Conservation (phyloP, 2,329 filamentous ascomycete genomes). For the Cladosporium sp. region DNA sequence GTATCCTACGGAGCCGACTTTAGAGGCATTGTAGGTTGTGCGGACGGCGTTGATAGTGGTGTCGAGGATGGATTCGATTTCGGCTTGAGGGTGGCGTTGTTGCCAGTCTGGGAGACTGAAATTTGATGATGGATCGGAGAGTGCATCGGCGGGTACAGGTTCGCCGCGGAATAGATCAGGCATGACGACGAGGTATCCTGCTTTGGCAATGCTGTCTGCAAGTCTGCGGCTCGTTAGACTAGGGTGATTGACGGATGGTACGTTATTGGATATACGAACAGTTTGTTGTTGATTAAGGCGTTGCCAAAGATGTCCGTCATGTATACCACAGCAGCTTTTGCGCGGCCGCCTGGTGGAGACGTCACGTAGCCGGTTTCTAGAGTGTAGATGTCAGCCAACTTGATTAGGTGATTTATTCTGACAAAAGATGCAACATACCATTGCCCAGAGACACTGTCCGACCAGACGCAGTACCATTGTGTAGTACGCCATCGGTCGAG, state of each 20-base stretch:
- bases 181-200: slow-evolving; percentile 30
- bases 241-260: background rate
- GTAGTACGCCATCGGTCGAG: slow-evolving; percentile 16
- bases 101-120: slow-evolving; percentile 43
- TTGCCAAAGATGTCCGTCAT: slow-evolving; percentile 34
- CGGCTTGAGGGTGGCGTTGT: slow-evolving; percentile 38
- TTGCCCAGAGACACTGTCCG: slow-evolving; percentile 14
- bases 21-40: slow-evolving; percentile 47
- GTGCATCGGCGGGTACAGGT: slow-evolving; percentile 24
- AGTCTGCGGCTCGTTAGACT: slow-evolving; percentile 19
- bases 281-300: slow-evolving; percentile 29
- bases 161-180: slow-evolving; percentile 34
- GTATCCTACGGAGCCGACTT: slow-evolving; percentile 63
- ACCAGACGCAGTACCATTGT: slow-evolving; percentile 18
- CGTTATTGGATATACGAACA: slow-evolving; percentile 17
- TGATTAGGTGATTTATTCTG: too few species aligned
- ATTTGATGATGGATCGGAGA: slow-evolving; percentile 25
- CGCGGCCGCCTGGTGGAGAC: slow-evolving; percentile 15
- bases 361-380: slow-evolving; percentile 22
- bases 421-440: slow-evolving; percentile 10
- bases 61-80: slow-evolving; percentile 46
- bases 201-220: slow-evolving; percentile 30
- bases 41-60: slow-evolving; percentile 43
- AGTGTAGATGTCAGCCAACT: background rate
- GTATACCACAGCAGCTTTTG: slow-evolving; percentile 27